Conservation (phyloP, 805 yeast genomes). For the Spathaspora girioi region DNA sequence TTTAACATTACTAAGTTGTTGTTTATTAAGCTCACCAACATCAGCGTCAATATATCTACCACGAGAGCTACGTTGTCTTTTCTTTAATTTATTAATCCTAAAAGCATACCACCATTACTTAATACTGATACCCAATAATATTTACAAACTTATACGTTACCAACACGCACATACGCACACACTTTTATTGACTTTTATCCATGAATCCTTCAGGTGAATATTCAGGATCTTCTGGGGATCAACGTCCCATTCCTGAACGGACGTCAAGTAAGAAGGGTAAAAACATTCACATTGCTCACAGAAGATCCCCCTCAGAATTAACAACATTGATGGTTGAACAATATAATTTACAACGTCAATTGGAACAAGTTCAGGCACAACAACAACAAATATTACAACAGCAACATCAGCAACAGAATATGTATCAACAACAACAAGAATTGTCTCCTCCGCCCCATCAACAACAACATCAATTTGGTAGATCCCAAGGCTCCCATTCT, state of each 20-base stretch:
- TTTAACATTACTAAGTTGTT: not conserved
- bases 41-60: not conserved
- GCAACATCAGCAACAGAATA: slow-evolving; percentile 46
- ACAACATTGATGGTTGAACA: slow-evolving; percentile 93
- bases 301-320: slow-evolving; percentile 93
- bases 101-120: too few relatives aligned
- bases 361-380: slow-evolving; percentile 88
- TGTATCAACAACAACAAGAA: slow-evolving; percentile 20
- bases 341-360: slow-evolving; percentile 82
- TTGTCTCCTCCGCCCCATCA: slow-evolving; percentile 21
- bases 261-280: slow-evolving; percentile 10
- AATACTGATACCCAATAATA: too few relatives aligned
- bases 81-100: too few relatives aligned
- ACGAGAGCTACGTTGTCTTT: too few relatives aligned
- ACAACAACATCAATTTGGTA: slow-evolving; percentile 13
- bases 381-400: slow-evolving; percentile 85
- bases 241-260: slow-evolving; percentile 1
- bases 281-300: slow-evolving; percentile 85
- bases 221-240: not conserved
- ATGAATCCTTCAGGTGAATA: not conserved
- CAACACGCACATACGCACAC: not conserved
- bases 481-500: slow-evolving; percentile 25
- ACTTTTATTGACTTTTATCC: not conserved
- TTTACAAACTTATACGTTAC: not conserved
- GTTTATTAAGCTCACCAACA: not conserved